phyloP scores from a whole-genome alignment of 2,329 filamentous ascomycete genomes.

The Ceratocystis variospora region DNA sequence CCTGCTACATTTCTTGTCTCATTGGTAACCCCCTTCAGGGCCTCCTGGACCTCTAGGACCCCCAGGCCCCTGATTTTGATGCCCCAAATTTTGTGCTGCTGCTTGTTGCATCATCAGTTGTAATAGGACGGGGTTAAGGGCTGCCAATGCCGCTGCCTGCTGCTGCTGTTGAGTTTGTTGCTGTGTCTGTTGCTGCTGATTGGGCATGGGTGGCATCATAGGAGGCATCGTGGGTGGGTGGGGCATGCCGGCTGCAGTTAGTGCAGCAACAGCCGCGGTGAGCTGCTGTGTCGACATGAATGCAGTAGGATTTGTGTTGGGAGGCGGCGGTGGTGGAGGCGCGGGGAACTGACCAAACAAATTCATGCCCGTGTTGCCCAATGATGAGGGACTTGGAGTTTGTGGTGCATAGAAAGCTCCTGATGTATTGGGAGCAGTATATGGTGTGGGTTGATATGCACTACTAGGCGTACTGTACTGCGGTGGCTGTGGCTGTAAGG shows the following conservation, averaged over 20 bases:
- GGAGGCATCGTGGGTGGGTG: not conserved
- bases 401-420: not conserved
- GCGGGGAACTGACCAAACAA: slow-evolving; percentile 5
- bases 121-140: slow-evolving; percentile 13
- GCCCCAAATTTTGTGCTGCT: not conserved
- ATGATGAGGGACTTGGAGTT: not conserved
- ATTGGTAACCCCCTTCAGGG: not conserved
- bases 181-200: slow-evolving; percentile 13
- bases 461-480: not conserved
- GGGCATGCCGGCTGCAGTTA: not conserved
- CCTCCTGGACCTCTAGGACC: not conserved
- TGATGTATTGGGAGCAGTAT: not conserved
- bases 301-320: slow-evolving; percentile 5
- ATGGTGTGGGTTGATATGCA: not conserved
- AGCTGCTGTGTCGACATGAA: slow-evolving; percentile 12
- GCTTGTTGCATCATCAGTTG: slow-evolving; percentile 10
- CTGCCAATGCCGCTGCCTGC: slow-evolving; percentile 7
- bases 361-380: not conserved
- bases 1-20: not conserved
- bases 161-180: slow-evolving; percentile 22
- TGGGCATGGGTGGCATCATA: slow-evolving; percentile 19
- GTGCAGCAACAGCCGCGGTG: not conserved
- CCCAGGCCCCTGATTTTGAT: slow-evolving; percentile 6
- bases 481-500: not conserved
- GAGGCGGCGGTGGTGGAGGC: slow-evolving; percentile 11